Evolutionary conservation across 306 rosid species (phyloP), one percentile per base, ranked within the genome.

Genomic region (Pueraria montana): DNA sequence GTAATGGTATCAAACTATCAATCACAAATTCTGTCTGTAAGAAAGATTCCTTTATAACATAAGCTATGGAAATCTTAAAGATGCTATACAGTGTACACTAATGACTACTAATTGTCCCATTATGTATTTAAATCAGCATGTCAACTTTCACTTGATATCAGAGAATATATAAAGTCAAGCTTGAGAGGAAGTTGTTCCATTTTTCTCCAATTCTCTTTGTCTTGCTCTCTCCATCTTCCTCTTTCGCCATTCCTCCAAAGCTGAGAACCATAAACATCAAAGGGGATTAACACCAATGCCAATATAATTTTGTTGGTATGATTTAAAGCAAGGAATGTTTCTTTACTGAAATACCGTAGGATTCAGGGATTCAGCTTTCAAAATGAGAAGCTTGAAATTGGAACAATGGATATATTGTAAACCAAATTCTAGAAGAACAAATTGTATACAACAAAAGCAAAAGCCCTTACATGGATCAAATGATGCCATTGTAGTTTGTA

Each of bases 191-290:
- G 64, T 50, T 23, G 97, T 91, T 84, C 97, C 98, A 77, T 96
- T 96, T 88, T 90, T 96, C 90, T 85, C 98, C 73, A 89, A 72
- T 85, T 91, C 88, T 49, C 99, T 91, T 66, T 83, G 93, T 75
- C 97, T 87, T 27, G 97, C 99, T 65, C 99, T 87, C 78, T 94
- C 99, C 92, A 96, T 96, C 92, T 96, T 96, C 86, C 99, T 80
- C 84, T 91, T 94, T 53, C 99, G 92, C 99, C 99, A 96, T 85
- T 96, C 99, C 86, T 92, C 99, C 83, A 96, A 80, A 86, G 99
- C 99, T 96, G 92, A 56, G 16, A 83, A 82, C 76, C 67, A 85
- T 50, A 78, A 78, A 20, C 80, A 87, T 50, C 75, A 70, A 17
- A 38, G 5, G 50, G 42, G 40, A 81, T 50, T 83, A 50, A 73